Conservation (phyloP, 306 rosid genomes). For the Lupinus albus region DNA sequence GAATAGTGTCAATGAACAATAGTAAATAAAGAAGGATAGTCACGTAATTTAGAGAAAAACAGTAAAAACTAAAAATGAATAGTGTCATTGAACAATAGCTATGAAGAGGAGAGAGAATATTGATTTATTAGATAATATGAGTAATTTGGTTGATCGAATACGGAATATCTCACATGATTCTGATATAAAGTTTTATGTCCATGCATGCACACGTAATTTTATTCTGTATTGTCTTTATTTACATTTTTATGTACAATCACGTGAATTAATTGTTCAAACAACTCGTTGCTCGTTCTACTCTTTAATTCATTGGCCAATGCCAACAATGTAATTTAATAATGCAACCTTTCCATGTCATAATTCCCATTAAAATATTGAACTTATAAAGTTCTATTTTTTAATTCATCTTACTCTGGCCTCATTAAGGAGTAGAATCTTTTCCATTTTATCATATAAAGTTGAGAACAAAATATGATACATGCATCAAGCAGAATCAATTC, state of each 20-base stretch:
- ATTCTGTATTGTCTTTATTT: not conserved
- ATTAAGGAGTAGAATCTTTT: not conserved
- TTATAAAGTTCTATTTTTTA: not conserved
- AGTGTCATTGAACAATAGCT: too few species aligned
- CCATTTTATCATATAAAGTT: not conserved
- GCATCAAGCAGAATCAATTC: not conserved
- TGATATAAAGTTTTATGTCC: not conserved
- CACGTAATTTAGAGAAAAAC: too few species aligned
- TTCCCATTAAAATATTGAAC: not conserved
- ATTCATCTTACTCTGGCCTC: not conserved
- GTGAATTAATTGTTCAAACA: not conserved
- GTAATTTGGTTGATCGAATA: not conserved
- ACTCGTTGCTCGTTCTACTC: not conserved
- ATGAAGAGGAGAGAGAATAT: too few species aligned
- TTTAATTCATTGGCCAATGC: not conserved
- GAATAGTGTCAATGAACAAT: too few species aligned
- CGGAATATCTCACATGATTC: not conserved
- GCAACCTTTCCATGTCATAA: not conserved
- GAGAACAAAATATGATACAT: constrained; percentile 4
- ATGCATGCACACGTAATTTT: not conserved
- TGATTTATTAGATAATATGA: too few species aligned
- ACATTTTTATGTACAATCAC: not conserved
- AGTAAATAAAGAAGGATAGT: too few species aligned
- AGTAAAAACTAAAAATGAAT: too few species aligned
- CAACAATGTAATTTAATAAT: not conserved